These are phyloP conservation scores for Podila minutissima DNA, from an alignment of 192 early-diverging fungal genomes.

Conservation along the genomic window DNA sequence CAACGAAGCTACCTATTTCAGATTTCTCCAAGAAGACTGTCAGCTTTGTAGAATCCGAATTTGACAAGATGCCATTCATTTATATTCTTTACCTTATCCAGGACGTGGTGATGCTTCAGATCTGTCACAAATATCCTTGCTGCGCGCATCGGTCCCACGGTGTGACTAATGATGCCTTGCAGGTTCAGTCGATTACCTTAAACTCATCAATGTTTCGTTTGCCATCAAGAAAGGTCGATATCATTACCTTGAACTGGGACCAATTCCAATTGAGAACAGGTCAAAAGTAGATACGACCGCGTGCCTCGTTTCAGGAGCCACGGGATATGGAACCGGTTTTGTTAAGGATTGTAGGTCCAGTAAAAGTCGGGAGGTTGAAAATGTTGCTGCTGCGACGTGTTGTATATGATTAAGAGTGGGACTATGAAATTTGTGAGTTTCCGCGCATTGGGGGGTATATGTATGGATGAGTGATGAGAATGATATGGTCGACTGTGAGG, in stretches of 20 bases:
- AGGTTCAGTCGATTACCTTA: too few relatives aligned
- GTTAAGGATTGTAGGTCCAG: slow-evolving; percentile 5
- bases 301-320: slow-evolving; percentile 58
- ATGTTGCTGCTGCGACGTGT: too few relatives aligned
- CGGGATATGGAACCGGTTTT: slow-evolving; percentile 30
- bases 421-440: too few relatives aligned
- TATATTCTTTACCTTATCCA: slow-evolving; percentile 59
- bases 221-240: too few relatives aligned
- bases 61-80: neutral
- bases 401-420: too few relatives aligned
- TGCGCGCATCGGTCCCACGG: slow-evolving; percentile 96
- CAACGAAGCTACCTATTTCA: slow-evolving; percentile 60
- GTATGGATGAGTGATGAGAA: too few relatives aligned
- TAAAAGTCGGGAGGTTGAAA: too few relatives aligned
- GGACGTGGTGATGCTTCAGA: slow-evolving; percentile 70
- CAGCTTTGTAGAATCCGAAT: neutral
- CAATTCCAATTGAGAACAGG: slow-evolving; percentile 95
- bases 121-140: slow-evolving; percentile 95
- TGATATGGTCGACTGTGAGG: too few relatives aligned
- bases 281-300: slow-evolving; percentile 95
- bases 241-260: slow-evolving; percentile 77
- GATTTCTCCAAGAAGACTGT: slow-evolving; percentile 12
- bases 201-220: too few relatives aligned
- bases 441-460: too few relatives aligned
- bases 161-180: slow-evolving; percentile 60